Evolutionary conservation across 768 basidiomycete species (phyloP), one percentile per base, ranked within the genome.

Genomic region (Rubroboletus pulcherrimus): DNA sequence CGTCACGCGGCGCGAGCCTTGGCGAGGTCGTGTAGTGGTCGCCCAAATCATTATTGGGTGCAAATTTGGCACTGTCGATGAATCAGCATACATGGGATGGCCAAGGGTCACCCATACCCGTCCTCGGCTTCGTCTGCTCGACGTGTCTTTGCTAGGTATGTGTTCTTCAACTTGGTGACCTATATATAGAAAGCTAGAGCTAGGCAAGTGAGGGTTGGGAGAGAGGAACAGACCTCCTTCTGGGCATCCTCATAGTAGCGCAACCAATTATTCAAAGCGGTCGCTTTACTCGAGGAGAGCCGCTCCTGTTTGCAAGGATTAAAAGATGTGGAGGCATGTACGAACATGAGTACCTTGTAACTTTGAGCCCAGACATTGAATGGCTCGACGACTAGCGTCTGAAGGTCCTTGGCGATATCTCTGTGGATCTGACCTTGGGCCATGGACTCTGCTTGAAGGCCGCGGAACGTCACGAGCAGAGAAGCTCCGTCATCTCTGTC

Each of bases 51-150:
- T 74, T 73, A 64, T 80, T 86, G 7, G 93, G 93, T 7, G 92
- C 91, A 65, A 96, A 96, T 65, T 91, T 92, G 40, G 83, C 90
- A 69, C 93, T 96, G 65, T 49, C 38, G 55, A 58, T 59, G 53
- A 57, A 37, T 61, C 29, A 67, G 55, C 14, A 37, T 30, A 26
- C 3, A 34, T 10, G 7, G n/a, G 12, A 35, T 29, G 41, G 47
- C 50, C 31, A 42, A 49, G 48, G 38, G 30, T 12, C 14, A 1
- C 6, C 77, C 92, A 65, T 71, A 96, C 94, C 96, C 93, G 68
- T 97, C 94, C 68, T 93, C 93, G 8, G 88, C 87, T 66, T 97
- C 94, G 63, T 97, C 94, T 15, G 94, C 93, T 39, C 82, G 81
- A 51, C 91, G 82, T 0, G 82, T 86, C 71, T 93, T 96, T 33